A percentile compares a stretch with the other conserved stretches of the same genome.
phyloP scores from a whole-genome alignment of 768 basidiomycete genomes.

The Boletus vinaceobasis region DNA sequence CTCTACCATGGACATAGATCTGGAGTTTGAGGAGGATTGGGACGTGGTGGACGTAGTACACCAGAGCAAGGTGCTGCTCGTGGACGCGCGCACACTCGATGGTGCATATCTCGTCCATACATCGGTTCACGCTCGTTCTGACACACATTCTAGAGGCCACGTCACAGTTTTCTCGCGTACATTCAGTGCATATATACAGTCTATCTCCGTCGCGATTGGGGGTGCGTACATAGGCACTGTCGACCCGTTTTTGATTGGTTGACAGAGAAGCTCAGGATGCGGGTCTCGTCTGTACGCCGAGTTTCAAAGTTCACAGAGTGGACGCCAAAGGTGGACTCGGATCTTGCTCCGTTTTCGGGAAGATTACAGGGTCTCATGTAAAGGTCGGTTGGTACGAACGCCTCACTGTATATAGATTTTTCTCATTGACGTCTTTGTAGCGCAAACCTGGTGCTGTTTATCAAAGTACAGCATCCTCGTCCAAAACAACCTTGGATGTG shows the following conservation, averaged over 20 bases:
- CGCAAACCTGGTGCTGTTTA: constrained; percentile 4
- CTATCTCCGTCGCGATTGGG: constrained; percentile 62
- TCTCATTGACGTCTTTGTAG: constrained; percentile 6
- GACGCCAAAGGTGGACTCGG: constrained; percentile 29
- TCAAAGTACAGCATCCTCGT: constrained; percentile 34
- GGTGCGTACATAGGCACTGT: constrained; percentile 21
- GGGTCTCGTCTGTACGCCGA: constrained; percentile 38
- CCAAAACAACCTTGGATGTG: constrained; percentile 42
- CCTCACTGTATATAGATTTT: neutral
- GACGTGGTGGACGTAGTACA: constrained; percentile 43
- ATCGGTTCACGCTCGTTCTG: neutral
- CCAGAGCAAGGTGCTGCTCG: constrained; percentile 52
- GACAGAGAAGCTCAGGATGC: constrained; percentile 37
- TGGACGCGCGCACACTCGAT: constrained; percentile 62
- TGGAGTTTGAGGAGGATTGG: constrained; percentile 38
- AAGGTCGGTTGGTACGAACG: constrained; percentile 35
- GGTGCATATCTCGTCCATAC: constrained; percentile 37
- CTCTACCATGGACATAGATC: constrained; percentile 30
- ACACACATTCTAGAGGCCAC: constrained; percentile 42
- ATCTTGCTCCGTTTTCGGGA: constrained; percentile 33
- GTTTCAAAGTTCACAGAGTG: constrained; percentile 27
- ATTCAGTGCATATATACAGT: constrained; percentile 66
- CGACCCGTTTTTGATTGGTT: neutral
- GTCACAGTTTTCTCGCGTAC: constrained; percentile 48
- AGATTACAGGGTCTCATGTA: constrained; percentile 44